Percentiles rank a stretch among this genome's conserved stretches.
Evolutionary conservation across 2,329 filamentous ascomycete species (phyloP).

Genomic region (Aspergillus calidoustus): DNA sequence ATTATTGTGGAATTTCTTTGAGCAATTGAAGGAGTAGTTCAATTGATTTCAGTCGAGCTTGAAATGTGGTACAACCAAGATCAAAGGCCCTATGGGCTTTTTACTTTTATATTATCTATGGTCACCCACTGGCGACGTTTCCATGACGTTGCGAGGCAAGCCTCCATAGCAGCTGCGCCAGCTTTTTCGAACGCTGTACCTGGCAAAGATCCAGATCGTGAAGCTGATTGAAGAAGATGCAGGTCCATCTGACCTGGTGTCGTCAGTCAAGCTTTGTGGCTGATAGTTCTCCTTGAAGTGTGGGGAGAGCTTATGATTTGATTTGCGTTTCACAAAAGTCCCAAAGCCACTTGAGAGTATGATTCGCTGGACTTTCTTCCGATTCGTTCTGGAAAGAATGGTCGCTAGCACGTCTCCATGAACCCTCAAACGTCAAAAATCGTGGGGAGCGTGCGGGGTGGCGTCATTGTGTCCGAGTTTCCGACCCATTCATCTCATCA

Average conservation of each 20-base stretch:
- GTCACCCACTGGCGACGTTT: background rate
- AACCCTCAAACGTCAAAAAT: background rate
- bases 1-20: background rate
- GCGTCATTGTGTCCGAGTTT: slow-evolving; percentile 15
- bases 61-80: background rate
- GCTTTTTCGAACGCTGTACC: background rate
- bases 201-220: background rate
- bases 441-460: slow-evolving; percentile 3
- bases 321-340: background rate
- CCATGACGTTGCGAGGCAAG: slow-evolving; percentile 1
- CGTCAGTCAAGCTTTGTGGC: slow-evolving; percentile 15
- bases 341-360: background rate
- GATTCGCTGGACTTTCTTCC: background rate
- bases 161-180: background rate
- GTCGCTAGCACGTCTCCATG: background rate
- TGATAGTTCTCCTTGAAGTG: background rate
- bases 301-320: background rate
- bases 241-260: slow-evolving; percentile 9
- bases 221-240: slow-evolving; percentile 4
- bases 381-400: background rate
- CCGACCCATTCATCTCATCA: background rate
- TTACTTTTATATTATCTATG: background rate
- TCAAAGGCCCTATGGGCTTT: background rate
- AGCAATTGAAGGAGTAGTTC: background rate
- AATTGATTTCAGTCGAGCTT: background rate